These are phyloP conservation scores for Camelina hispida DNA, from an alignment of 345 rosid genomes.

Conservation along the genomic window DNA sequence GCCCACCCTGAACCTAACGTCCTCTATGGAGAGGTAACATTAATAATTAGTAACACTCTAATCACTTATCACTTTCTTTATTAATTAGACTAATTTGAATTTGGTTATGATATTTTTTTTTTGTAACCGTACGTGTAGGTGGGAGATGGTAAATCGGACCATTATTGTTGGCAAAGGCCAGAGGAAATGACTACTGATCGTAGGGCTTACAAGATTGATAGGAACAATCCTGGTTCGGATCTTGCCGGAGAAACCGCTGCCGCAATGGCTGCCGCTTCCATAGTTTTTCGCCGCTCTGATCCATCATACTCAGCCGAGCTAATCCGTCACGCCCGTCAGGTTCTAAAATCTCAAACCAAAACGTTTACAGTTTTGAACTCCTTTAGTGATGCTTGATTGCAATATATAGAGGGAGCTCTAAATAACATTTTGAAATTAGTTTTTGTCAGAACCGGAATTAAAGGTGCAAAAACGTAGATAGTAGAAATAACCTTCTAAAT, in stretches of 20 bases:
- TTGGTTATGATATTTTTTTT: background rate
- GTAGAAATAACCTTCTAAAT: background rate
- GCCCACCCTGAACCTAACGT: constrained; percentile 50
- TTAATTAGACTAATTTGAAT: background rate
- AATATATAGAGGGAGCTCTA: background rate
- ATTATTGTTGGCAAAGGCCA: constrained; percentile 98
- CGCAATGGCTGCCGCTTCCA: constrained; percentile 96
- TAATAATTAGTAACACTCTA: background rate
- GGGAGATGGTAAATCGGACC: constrained; percentile 94
- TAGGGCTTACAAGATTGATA: constrained; percentile 71
- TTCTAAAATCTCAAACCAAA: constrained; percentile 23
- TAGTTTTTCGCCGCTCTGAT: constrained; percentile 72
- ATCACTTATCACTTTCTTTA: background rate
- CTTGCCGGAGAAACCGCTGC: constrained; percentile 97
- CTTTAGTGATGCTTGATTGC: background rate
- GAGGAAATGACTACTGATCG: constrained; percentile 98
- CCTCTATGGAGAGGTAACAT: constrained; percentile 42
- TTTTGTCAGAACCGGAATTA: background rate
- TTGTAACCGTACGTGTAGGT: constrained; percentile 56
- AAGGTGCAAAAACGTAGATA: background rate
- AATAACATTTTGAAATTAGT: background rate
- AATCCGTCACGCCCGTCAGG: constrained; percentile 80
- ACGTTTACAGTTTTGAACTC: background rate
- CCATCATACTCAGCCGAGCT: constrained; percentile 72
- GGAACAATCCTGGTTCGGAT: constrained; percentile 92